Evolutionary conservation across 2,329 filamentous ascomycete species (phyloP).

Genomic region (Talaromyces atroroseus): DNA sequence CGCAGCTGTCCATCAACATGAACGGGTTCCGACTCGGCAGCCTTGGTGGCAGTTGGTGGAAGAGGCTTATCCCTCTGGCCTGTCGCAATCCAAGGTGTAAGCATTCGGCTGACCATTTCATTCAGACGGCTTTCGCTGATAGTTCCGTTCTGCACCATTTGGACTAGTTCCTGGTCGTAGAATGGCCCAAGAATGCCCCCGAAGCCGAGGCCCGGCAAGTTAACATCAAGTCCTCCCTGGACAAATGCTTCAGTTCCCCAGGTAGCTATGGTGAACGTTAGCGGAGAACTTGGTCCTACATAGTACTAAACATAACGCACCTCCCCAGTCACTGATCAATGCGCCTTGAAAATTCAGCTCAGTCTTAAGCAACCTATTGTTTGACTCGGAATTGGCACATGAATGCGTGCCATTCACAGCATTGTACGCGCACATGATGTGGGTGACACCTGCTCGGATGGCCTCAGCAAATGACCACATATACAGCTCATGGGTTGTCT

Average conservation of each 20-base stretch:
- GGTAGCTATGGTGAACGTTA: conserved; percentile 65
- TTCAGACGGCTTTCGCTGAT: conserved; percentile 52
- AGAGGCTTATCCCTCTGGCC: no score
- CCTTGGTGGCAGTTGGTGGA: no score
- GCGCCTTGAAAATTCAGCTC: conserved; percentile 72
- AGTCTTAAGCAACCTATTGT: conserved; percentile 71
- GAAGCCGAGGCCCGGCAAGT: conserved; percentile 40
- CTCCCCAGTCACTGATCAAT: no score
- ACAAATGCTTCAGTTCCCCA: conserved; percentile 58
- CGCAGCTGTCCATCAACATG: no score
- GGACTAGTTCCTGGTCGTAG: conserved; percentile 36
- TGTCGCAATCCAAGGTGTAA: neutral
- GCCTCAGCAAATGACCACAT: conserved; percentile 62
- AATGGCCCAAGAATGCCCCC: conserved; percentile 25
- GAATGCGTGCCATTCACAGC: conserved; percentile 74
- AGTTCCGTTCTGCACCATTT: conserved; percentile 57
- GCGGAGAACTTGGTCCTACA: conserved; percentile 2
- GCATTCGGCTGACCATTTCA: conserved; percentile 53
- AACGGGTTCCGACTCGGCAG: no score
- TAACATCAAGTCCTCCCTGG: conserved; percentile 62
- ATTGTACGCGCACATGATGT: conserved; percentile 55
- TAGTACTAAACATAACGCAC: conserved; percentile 65
- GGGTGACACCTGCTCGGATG: conserved; percentile 52
- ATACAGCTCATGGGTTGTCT: conserved; percentile 62
- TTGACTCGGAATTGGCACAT: conserved; percentile 71